Evolutionary conservation across 192 early-diverging fungal species (phyloP).

Genomic region (Backusella sp.): DNA sequence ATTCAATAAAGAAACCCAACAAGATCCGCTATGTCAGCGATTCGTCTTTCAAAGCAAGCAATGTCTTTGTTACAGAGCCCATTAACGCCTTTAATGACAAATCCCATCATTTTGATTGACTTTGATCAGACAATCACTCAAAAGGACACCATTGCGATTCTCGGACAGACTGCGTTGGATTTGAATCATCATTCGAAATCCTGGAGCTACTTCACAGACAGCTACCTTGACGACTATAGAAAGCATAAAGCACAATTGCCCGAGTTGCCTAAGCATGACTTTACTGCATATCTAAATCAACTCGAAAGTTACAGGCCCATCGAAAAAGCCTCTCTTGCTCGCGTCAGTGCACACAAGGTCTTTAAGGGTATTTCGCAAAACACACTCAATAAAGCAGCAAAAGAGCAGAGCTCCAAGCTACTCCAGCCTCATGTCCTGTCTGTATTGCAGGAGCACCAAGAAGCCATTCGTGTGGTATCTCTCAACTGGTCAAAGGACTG

Average conservation of each 20-base stretch:
- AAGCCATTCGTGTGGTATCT: constrained; percentile 17
- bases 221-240: constrained; percentile 9
- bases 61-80: neutral
- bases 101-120: constrained; percentile 11
- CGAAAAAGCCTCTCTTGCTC: neutral
- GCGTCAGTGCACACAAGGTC: constrained; percentile 1
- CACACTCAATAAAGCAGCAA: neutral
- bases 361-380: constrained; percentile 8
- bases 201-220: constrained; percentile 11
- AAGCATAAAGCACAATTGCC: neutral
- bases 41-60: neutral
- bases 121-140: constrained; percentile 18
- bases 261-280: neutral
- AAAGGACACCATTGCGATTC: constrained; percentile 6
- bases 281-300: neutral
- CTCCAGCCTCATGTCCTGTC: neutral
- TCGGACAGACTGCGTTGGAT: neutral
- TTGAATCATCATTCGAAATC: neutral
- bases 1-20: neutral
- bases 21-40: neutral
- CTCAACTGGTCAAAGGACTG: constrained; percentile 33
- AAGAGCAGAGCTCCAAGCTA: neutral
- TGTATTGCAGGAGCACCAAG: neutral
- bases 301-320: neutral
- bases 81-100: neutral